Evolutionary conservation across 2,329 filamentous ascomycete genomes (phyloP).

Genomic region (Talaromyces sp.): DNA sequence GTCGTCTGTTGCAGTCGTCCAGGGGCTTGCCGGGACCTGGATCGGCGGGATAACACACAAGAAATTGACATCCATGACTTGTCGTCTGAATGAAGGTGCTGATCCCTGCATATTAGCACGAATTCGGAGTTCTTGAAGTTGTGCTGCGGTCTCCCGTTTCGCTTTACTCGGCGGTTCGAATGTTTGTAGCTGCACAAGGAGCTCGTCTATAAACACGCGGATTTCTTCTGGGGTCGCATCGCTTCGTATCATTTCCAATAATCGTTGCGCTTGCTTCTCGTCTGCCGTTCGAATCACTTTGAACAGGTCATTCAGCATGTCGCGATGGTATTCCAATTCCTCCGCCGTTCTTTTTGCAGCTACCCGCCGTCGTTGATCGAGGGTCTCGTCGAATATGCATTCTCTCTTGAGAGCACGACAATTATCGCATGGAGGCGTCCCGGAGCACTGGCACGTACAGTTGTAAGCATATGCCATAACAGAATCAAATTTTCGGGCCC

Average conservation of each 20-base stretch:
- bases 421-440: constrained; percentile 37
- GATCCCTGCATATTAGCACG: constrained; percentile 31
- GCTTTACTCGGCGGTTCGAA: constrained; percentile 16
- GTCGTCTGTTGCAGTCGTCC: constrained; percentile 78
- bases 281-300: constrained; percentile 33
- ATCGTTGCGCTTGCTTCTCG: constrained; percentile 25
- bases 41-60: constrained; percentile 36
- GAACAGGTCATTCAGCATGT: constrained; percentile 38
- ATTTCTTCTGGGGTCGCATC: constrained; percentile 37
- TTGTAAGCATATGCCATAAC: neutral
- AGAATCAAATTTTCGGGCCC: neutral
- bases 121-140: constrained; percentile 29
- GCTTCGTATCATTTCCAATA: constrained; percentile 36
- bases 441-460: constrained; percentile 32
- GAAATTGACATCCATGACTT: constrained; percentile 43
- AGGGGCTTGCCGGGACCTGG: constrained; percentile 49
- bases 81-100: constrained; percentile 31
- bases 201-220: constrained; percentile 32
- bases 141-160: constrained; percentile 23
- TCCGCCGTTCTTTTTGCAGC: constrained; percentile 40
- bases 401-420: constrained; percentile 34
- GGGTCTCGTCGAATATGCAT: constrained; percentile 58
- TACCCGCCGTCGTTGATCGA: constrained; percentile 49
- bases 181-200: constrained; percentile 24
- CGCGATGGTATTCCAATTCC: constrained; percentile 39